A percentile compares a stretch with the other conserved stretches of the same genome.
phyloP scores from a whole-genome alignment of 805 yeast species.

The Cyberlindnera xishuangbannaensis region DNA sequence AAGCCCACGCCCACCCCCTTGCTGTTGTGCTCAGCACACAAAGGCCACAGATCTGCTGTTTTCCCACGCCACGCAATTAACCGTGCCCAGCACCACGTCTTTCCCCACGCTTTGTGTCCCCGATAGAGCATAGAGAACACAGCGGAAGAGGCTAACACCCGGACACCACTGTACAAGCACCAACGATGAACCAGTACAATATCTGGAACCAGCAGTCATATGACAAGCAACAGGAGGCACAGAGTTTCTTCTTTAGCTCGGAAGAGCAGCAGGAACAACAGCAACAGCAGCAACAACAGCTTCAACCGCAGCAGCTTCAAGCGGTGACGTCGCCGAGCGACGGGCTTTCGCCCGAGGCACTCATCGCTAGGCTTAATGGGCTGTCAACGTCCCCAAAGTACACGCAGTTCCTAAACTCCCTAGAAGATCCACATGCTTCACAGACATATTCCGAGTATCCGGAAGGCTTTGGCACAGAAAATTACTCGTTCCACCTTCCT shows the following conservation, averaged over 20 bases:
- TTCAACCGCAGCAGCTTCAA: slow-evolving; percentile 4
- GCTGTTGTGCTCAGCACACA: too few relatives aligned
- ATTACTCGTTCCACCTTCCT: slow-evolving; percentile 33
- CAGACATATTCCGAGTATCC: not conserved
- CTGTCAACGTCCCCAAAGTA: slow-evolving; percentile 16
- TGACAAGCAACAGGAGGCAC: not conserved
- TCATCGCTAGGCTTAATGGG: slow-evolving; percentile 20
- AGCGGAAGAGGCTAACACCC: too few relatives aligned
- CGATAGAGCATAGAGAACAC: too few relatives aligned
- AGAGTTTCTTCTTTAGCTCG: not conserved
- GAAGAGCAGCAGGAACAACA: too few relatives aligned
- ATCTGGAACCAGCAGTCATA: slow-evolving; percentile 16
- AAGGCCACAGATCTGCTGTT: too few relatives aligned
- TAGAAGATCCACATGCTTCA: slow-evolving; percentile 1
- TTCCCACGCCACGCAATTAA: too few relatives aligned
- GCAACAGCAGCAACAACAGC: too few relatives aligned
- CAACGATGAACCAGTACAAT: slow-evolving; percentile 11
- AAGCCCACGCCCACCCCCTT: too few relatives aligned
- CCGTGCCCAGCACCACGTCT: too few relatives aligned
- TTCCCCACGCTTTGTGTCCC: too few relatives aligned
- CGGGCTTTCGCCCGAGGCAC: slow-evolving; percentile 20
- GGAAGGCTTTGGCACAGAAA: too few relatives aligned
- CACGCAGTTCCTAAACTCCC: slow-evolving; percentile 3
- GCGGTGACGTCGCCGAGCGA: not conserved
- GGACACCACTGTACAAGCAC: too few relatives aligned